Evolutionary conservation across 495 filamentous ascomycete genomes (phyloP), one percentile per base, ranked within the genome.

Genomic region (Recurvomyces mirabilis): DNA sequence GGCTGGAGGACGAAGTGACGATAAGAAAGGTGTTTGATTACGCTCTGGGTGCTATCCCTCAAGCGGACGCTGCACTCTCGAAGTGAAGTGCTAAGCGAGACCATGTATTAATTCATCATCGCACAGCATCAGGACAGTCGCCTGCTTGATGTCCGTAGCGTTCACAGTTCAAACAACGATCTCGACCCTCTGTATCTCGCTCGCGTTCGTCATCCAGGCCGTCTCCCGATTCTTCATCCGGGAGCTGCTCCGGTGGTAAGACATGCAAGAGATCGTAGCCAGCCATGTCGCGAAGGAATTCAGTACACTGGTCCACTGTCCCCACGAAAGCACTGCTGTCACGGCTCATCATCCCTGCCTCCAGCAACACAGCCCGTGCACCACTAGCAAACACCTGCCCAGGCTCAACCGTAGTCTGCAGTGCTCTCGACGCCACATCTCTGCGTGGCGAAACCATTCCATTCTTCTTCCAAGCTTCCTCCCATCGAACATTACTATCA

Each of bases 1-100:
- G 93, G 0, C 63, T 95, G 33, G 91, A 95, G 65, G 84, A 89
- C 23, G 71, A 74, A 5, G 63, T 73, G 15, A 70, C 82, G 41
- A 61, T 96, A 39, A 44, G 38, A 41, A 28, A 25, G 33, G 36
- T 41, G 9, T 54, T 54, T 28, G 46, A 45, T 1, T 14, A 9
- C 21, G 51, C 51, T 25, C 41, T 54, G 12, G 21, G 6, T 17
- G 51, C 51, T 15, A 49, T 54, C 3, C 46, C 47, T 15, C 12
- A 31, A 46, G 34, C 2, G 17, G 14, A 19, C 38, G 19, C 20
- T 13, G 26, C 25, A 26, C 32, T n/a, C n/a, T n/a, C n/a, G n/a
- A n/a, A n/a, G n/a, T n/a, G n/a, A n/a, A n/a, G n/a, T n/a, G n/a
- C n/a, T n/a, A n/a, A n/a, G n/a, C n/a, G n/a, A n/a, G n/a, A n/a